Conservation (phyloP, 2,329 filamentous ascomycete species). For the Botryotinia convoluta region DNA sequence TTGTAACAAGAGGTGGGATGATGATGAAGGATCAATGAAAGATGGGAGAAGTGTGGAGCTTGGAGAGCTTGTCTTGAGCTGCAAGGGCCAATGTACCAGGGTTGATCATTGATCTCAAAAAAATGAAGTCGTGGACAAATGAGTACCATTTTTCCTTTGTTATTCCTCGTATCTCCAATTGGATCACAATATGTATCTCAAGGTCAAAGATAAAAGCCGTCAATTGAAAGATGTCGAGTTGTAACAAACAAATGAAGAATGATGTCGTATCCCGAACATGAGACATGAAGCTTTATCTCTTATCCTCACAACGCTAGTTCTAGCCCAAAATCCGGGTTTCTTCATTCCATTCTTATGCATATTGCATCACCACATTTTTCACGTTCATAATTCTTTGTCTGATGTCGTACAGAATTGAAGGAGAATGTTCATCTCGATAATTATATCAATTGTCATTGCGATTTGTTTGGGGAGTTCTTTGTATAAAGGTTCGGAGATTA, state of each 20-base stretch:
- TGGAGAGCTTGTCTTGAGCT: slow-evolving; percentile 7
- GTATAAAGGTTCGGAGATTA: slow-evolving; percentile 30
- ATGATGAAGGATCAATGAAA: not conserved
- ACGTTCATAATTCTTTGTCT: not conserved
- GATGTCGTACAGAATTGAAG: not conserved
- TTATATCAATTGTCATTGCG: slow-evolving; percentile 23
- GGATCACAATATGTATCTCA: not conserved
- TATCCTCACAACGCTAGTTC: not conserved
- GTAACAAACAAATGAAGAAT: not conserved
- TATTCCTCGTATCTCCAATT: not conserved
- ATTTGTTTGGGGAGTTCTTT: slow-evolving; percentile 23
- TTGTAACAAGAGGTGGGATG: not conserved
- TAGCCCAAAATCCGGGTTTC: not conserved
- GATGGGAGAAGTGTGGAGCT: not conserved
- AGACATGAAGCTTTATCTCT: slow-evolving; percentile 8
- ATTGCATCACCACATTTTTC: slow-evolving; percentile 13
- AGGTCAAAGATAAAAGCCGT: too few relatives aligned
- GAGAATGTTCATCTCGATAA: slow-evolving; percentile 29
- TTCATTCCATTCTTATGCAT: slow-evolving; percentile 4
- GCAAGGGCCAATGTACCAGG: slow-evolving; percentile 49
- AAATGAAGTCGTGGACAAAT: slow-evolving; percentile 59
- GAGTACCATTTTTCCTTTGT: slow-evolving; percentile 44
- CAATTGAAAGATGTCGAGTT: not conserved
- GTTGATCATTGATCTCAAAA: slow-evolving; percentile 66
- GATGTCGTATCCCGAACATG: not conserved